phyloP scores from a whole-genome alignment of 1,284 basidiomycete species.

The Ustilago trichophora region DNA sequence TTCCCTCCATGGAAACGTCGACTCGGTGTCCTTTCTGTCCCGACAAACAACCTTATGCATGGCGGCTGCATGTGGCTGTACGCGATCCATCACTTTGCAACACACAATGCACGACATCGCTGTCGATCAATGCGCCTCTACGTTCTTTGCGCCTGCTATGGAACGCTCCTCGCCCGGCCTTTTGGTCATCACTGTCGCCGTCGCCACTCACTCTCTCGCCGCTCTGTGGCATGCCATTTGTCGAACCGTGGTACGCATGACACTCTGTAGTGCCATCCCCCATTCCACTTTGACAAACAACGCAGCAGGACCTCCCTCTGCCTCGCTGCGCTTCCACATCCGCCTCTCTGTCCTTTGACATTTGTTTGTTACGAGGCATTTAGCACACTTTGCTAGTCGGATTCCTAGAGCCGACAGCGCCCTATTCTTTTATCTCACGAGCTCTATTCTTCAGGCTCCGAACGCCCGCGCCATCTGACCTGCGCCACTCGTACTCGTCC shows the following conservation, averaged over 20 bases:
- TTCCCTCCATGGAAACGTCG: conserved; percentile 6
- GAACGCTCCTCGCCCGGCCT: conserved; percentile 7
- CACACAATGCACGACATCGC: conserved; percentile 23
- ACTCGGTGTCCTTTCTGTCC: conserved; percentile 5
- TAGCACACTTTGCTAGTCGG: neutral
- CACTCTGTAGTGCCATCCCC: neutral
- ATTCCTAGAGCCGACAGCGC: neutral
- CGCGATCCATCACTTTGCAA: conserved; percentile 9
- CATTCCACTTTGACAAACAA: neutral
- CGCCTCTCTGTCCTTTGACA: conserved; percentile 6
- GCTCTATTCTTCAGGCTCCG: conserved; percentile 29
- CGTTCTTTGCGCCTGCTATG: conserved; percentile 12
- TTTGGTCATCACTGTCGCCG: too few relatives aligned
- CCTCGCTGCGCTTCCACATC: conserved; percentile 1
- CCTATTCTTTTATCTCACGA: conserved; percentile 6
- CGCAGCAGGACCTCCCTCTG: conserved; percentile 4
- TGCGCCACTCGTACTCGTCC: conserved; percentile 25
- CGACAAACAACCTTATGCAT: conserved; percentile 35
- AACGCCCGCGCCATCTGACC: conserved; percentile 4
- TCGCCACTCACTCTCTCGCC: neutral
- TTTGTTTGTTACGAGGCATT: conserved; percentile 39
- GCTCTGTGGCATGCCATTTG: conserved; percentile 1
- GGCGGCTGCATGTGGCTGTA: conserved; percentile 8
- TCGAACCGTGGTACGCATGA: neutral
- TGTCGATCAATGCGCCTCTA: conserved; percentile 20